Evolutionary conservation across 1,284 basidiomycete species (phyloP), one percentile per base, ranked within the genome.

Genomic region (Chalciporus piperatoides): DNA sequence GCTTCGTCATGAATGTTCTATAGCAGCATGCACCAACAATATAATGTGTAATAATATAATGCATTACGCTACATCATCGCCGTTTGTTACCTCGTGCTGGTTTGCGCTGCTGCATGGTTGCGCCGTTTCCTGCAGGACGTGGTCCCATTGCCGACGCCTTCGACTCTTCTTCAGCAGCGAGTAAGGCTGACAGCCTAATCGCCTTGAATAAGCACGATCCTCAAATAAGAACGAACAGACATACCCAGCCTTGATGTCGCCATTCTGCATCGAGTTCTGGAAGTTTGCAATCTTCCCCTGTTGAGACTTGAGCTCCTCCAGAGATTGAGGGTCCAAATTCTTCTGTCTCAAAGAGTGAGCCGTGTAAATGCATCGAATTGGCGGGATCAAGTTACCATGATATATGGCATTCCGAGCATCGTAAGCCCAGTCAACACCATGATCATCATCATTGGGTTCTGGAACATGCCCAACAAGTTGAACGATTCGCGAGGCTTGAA

Each of bases 371-470:
- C n/a, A 6, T 14, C n/a, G 7, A 24, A 25, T 25, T 19, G 30
- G 30, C 35, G n/a, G 28, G 6, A n/a, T 35, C 25, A 39, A 27
- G 27, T 49, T 50, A 91, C 90, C 75, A 86, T 86, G 53, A 93
- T 65, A 64, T 88, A 91, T 2, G 91, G 91, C 78, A 86, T 81
- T n/a, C 74, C 80, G 17, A 90, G 69, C 68, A 90, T 80, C 79
- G 92, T 80, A 28, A 72, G 70, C 25, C 77, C 90, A 38, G 76
- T 84, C 56, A 79, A 73, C 15, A 85, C 71, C 85, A 91, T 89
- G 71, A 93, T 80, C 51, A 94, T 71, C 71, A 91, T 86, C 91
- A 94, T 92, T 2, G 91, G 91, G 63, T 81, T 92, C 59, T 86
- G 83, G 61, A 94, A 73, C 86, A 93, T 88, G 41, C 75, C 81